A percentile compares a stretch with the other conserved stretches of the same genome.
Evolutionary conservation across 169 alveolate genomes (phyloP).

Genomic region (Plasmodium ovale): DNA sequence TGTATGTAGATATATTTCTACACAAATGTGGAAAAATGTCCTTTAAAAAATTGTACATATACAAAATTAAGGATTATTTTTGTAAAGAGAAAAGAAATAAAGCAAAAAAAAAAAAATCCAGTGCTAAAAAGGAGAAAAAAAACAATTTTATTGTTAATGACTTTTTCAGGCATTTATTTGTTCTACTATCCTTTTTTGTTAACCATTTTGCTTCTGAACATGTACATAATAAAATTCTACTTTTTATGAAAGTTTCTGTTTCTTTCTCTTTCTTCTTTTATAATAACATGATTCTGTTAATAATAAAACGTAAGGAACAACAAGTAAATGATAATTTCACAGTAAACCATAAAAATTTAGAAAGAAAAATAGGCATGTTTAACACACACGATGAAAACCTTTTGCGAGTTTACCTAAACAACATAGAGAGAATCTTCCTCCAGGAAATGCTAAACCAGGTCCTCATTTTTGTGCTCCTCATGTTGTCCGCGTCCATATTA

Average conservation of each 20-base stretch:
- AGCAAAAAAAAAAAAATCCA: neutral
- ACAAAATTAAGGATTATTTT: constrained; percentile 48
- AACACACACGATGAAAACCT: constrained; percentile 27
- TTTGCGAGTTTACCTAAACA: constrained; percentile 20
- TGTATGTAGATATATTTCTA: constrained; percentile 33
- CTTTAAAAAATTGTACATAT: constrained; percentile 31
- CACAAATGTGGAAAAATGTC: constrained; percentile 14
- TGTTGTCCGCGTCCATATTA: constrained; percentile 41
- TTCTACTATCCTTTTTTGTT: constrained; percentile 53
- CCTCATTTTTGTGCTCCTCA: constrained; percentile 8
- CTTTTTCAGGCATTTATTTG: constrained; percentile 66
- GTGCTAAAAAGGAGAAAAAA: neutral
- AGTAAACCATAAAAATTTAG: constrained; percentile 8
- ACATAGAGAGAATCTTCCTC: constrained; percentile 10
- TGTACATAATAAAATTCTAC: constrained; percentile 16
- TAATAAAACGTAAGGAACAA: constrained; percentile 36
- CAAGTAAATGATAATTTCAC: constrained; percentile 13
- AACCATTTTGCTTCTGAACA: constrained; percentile 40
- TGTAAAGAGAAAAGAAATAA: constrained; percentile 11
- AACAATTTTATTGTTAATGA: constrained; percentile 39
- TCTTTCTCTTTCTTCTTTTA: constrained; percentile 63
- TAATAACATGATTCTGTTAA: constrained; percentile 41
- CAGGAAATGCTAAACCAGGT: constrained; percentile 52
- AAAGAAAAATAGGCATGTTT: constrained; percentile 26
- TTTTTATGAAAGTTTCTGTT: constrained; percentile 41